Percentiles rank a stretch among this genome's conserved stretches.
phyloP scores from a whole-genome alignment of 2,329 filamentous ascomycete genomes.

The Cylindrodendrum hubeiense region DNA sequence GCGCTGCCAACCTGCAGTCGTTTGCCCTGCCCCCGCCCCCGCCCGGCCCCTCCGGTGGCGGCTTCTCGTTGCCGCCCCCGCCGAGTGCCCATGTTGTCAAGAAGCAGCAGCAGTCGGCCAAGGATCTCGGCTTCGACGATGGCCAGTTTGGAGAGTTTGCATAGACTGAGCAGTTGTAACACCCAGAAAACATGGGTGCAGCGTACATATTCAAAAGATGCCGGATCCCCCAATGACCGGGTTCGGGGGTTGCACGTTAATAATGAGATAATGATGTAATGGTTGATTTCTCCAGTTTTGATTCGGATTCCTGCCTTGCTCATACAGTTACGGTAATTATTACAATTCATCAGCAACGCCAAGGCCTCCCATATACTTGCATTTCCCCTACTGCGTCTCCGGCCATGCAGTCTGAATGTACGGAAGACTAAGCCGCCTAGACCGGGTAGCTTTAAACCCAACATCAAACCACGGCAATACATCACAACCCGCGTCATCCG shows the following conservation, averaged over 20 bases:
- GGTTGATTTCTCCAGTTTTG: conserved; percentile 10
- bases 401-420: conserved; percentile 44
- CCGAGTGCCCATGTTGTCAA: conserved; percentile 73
- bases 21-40: conserved; percentile 84
- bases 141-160: conserved; percentile 90
- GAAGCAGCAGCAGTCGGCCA: conserved; percentile 65
- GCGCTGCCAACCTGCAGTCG: conserved; percentile 55
- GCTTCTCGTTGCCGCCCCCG: conserved; percentile 73
- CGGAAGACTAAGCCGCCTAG: conserved; percentile 47
- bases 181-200: conserved; percentile 12
- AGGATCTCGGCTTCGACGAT: conserved; percentile 86
- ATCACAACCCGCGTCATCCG: conserved; percentile 8
- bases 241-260: conserved; percentile 11
- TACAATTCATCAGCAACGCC: background rate
- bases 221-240: conserved; percentile 10
- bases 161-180: conserved; percentile 42
- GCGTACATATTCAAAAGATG: conserved; percentile 19
- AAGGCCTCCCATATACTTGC: background rate
- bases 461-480: background rate
- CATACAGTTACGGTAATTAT: background rate
- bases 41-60: conserved; percentile 53
- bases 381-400: conserved; percentile 16
- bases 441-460: conserved; percentile 13
- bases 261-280: conserved; percentile 28
- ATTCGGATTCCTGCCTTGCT: background rate